phyloP scores from a whole-genome alignment of 306 rosid genomes.

The Ammopiptanthus mongolicus region DNA sequence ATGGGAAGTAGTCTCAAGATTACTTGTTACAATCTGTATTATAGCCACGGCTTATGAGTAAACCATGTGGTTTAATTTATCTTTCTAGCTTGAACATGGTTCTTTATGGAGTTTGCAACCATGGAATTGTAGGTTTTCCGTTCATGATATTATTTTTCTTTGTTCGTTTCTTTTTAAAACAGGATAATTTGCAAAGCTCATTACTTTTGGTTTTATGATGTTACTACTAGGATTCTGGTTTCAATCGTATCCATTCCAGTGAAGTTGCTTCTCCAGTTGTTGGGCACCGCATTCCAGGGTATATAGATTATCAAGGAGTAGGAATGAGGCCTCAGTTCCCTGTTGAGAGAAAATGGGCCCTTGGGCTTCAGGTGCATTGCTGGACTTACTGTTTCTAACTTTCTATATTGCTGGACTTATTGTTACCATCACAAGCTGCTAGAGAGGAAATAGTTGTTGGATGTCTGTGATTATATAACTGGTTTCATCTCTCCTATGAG shows the following conservation, averaged over 20 bases:
- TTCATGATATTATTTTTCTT: background rate
- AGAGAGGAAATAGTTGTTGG: slow-evolving; percentile 10
- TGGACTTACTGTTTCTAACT: background rate
- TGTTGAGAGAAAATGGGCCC: slow-evolving; percentile 95
- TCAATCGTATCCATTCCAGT: slow-evolving; percentile 44
- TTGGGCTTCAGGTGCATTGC: slow-evolving; percentile 85
- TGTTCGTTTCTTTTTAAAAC: background rate
- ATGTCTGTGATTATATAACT: slow-evolving; percentile 15
- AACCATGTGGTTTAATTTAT: background rate
- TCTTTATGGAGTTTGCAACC: background rate
- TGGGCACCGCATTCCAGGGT: slow-evolving; percentile 68
- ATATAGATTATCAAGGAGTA: slow-evolving; percentile 60
- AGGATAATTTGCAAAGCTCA: slow-evolving; percentile 14
- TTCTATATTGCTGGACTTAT: slow-evolving; percentile 3
- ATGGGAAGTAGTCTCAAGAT: background rate
- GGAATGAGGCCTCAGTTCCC: slow-evolving; percentile 63
- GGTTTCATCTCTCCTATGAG: background rate
- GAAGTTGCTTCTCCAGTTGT: slow-evolving; percentile 57
- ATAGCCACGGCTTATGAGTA: background rate
- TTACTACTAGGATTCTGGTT: slow-evolving; percentile 53
- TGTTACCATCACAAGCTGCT: slow-evolving; percentile 13
- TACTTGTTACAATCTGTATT: background rate
- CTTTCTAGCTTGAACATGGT: slow-evolving; percentile 21
- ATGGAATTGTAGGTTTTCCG: slow-evolving; percentile 9
- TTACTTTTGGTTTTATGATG: slow-evolving; percentile 21